Percentiles rank a stretch among this genome's conserved stretches.
These are phyloP conservation scores for Lactifluus hygrophoroides DNA, from an alignment of 768 basidiomycete species.

Conservation along the genomic window DNA sequence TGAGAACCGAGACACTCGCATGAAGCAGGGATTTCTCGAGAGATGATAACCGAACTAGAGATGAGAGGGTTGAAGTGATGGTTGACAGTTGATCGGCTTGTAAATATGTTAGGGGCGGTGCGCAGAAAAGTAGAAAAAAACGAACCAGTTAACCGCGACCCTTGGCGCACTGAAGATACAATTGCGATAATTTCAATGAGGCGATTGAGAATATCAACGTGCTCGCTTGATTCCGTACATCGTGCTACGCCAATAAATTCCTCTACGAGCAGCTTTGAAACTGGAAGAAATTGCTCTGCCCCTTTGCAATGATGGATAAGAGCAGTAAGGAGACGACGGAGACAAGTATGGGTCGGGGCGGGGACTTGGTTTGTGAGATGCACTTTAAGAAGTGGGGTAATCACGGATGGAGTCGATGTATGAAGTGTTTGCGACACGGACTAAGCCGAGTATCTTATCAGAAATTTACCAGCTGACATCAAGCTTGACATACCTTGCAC, in stretches of 20 bases:
- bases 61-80: slow-evolving; percentile 27
- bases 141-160: slow-evolving; percentile 58
- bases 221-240: slow-evolving; percentile 12
- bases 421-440: slow-evolving; percentile 81
- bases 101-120: background rate
- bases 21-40: slow-evolving; percentile 29
- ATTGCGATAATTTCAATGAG: slow-evolving; percentile 50
- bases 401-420: slow-evolving; percentile 57
- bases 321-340: slow-evolving; percentile 70
- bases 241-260: slow-evolving; percentile 26
- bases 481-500: slow-evolving; percentile 52
- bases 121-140: slow-evolving; percentile 9
- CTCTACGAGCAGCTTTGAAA: slow-evolving; percentile 47
- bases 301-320: slow-evolving; percentile 76
- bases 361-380: slow-evolving; percentile 39
- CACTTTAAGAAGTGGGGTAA: slow-evolving; percentile 47
- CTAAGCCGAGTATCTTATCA: slow-evolving; percentile 29
- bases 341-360: slow-evolving; percentile 41
- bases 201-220: slow-evolving; percentile 38
- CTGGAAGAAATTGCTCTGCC: slow-evolving; percentile 49
- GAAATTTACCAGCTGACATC: background rate
- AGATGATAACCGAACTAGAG: slow-evolving; percentile 24
- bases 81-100: slow-evolving; percentile 32
- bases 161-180: slow-evolving; percentile 56
- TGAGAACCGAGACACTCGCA: slow-evolving; percentile 30